These are phyloP conservation scores for Hanseniaspora guilliermondii DNA, from an alignment of 805 yeast genomes.

Conservation along the genomic window DNA sequence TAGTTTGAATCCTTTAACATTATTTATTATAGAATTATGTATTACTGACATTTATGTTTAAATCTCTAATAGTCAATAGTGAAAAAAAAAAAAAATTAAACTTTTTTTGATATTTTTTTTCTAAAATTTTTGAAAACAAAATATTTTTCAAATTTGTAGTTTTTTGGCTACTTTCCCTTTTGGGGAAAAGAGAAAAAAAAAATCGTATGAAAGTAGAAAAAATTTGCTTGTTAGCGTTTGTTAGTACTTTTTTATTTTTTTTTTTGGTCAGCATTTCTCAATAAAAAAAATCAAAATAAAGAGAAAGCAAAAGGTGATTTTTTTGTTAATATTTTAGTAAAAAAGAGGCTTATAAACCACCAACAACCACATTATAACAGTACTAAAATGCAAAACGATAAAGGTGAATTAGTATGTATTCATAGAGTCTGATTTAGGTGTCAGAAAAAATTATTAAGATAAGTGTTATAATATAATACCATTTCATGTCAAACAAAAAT, in stretches of 20 bases:
- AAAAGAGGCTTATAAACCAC: not conserved
- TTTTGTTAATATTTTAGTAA: not conserved
- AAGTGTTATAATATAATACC: not conserved
- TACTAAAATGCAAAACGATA: slow-evolving; percentile 96
- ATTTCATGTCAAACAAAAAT: not conserved
- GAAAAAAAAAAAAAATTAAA: no score
- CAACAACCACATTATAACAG: slow-evolving; percentile 10
- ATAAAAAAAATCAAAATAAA: not conserved
- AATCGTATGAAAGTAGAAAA: not conserved
- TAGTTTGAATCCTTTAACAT: no score
- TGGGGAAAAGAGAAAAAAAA: not conserved
- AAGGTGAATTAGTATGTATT: slow-evolving; percentile 93
- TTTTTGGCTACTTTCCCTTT: no score
- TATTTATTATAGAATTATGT: no score
- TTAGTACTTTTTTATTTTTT: not conserved
- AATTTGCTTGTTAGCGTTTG: no score
- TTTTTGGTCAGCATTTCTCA: not conserved
- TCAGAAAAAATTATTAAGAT: not conserved
- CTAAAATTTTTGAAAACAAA: no score
- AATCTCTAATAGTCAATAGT: no score
- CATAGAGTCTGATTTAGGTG: not conserved
- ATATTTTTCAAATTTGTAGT: no score
- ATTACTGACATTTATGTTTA: no score
- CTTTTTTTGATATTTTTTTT: no score
- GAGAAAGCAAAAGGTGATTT: not conserved